Evolutionary conservation across 1,139 yeast species (phyloP), one percentile per base, ranked within the genome.

Genomic region (Yamadazyma diospyri): DNA sequence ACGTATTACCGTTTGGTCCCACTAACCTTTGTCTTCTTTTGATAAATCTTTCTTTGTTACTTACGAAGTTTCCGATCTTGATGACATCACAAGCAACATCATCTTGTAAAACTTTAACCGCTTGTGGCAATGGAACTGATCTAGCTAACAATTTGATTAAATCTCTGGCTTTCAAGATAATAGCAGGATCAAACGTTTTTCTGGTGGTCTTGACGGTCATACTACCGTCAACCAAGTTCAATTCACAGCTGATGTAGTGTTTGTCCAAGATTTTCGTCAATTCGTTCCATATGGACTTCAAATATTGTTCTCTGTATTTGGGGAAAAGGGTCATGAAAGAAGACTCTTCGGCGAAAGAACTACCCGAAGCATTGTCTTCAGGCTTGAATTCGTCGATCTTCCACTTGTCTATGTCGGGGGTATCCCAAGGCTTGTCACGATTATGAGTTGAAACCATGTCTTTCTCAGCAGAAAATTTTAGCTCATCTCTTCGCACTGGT

Each of bases 391-490:
- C 94, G 23, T 88, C 95, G 27, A 81, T 69, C 44, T 74, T 68
- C 99, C 99, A 92, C 57, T 92, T 89, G 55, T 92, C 96, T 42
- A 92, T 81, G 50, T 88, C 97, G 17, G 85, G 87, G 10, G 96
- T 88, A 55, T 92, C 97, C 97, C 98, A 89, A 35, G 97, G 97
- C 60, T 92, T 92, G 50, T 89, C 97, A 55, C 80, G 83, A 58
- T 89, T 85, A 59, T 89, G 92, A 36, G 94, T 84, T 3, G 96
- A 87, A 21, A 84, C 88, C 97, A 92, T 89, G 27, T 38, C 54
- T n/a, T n/a, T n/a, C n/a, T n/a, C n/a, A n/a, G n/a, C 22, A 23
- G 20, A 23, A 23, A 27, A 23, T 35, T 27, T 37, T 32, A 41
- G 32, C 45, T 42, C 48, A 43, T 43, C 47, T 25, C 20, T 25